Percentiles rank a stretch among this genome's conserved stretches.
Evolutionary conservation across 495 filamentous ascomycete species (phyloP).

Genomic region (Tetracladium setigerum): DNA sequence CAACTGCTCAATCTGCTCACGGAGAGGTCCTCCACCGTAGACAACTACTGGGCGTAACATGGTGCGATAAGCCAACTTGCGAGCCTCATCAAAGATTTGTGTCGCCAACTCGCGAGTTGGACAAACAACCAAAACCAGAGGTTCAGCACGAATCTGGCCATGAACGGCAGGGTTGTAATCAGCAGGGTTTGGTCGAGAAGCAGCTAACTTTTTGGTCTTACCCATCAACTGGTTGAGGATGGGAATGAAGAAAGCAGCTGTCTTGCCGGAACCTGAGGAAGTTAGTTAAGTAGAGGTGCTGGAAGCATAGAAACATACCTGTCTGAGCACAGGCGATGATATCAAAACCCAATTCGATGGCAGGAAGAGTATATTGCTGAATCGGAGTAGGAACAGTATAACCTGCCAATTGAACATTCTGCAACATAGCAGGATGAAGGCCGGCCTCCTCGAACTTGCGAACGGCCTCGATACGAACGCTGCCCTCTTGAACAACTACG

Average conservation of each 20-base stretch:
- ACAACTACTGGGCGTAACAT: conserved; percentile 90
- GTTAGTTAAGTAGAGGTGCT: not conserved
- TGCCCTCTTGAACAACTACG: conserved; percentile 52
- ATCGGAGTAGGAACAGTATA: conserved; percentile 70
- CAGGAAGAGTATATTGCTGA: conserved; percentile 75
- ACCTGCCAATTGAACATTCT: conserved; percentile 64
- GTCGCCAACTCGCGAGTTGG: conserved; percentile 85
- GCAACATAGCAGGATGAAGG: conserved; percentile 73
- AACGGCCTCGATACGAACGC: conserved; percentile 44
- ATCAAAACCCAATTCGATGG: conserved; percentile 64
- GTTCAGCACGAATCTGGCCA: conserved; percentile 52
- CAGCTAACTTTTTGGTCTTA: conserved; percentile 77
- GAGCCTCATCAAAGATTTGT: conserved; percentile 90
- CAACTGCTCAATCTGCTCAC: conserved; percentile 62
- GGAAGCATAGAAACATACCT: conserved; percentile 45
- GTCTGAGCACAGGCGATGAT: conserved; percentile 87
- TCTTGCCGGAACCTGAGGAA: conserved; percentile 82
- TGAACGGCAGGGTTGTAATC: conserved; percentile 29
- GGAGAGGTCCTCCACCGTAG: conserved; percentile 73
- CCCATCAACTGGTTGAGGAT: conserved; percentile 89
- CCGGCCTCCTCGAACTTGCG: conserved; percentile 65
- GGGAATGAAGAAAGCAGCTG: conserved; percentile 84
- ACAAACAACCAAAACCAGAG: conserved; percentile 75
- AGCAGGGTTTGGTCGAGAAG: conserved; percentile 57
- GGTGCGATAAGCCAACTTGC: conserved; percentile 84